Evolutionary conservation across 768 basidiomycete genomes (phyloP), one percentile per base, ranked within the genome.

Genomic region (Vishniacozyma victoriae): DNA sequence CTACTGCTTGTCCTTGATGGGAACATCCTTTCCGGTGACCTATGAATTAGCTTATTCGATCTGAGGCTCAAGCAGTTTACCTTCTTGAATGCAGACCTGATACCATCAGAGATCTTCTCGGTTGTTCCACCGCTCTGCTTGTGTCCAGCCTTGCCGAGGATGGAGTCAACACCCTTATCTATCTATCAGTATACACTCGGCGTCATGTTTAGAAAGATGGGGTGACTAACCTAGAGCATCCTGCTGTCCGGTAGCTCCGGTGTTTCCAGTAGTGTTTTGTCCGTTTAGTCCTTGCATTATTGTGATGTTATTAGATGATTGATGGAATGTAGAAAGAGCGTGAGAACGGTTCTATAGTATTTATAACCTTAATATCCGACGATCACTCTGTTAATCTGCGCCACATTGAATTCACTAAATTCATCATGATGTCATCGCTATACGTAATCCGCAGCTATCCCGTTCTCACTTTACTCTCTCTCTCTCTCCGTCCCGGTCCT

Each of bases 61-160:
- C 19, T 27, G 5, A 26, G 16, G 35, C n/a, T n/a, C n/a, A n/a
- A n/a, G n/a, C n/a, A 31, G 38, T 47, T 25, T 20, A 59, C 54
- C 58, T 60, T 60, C 44, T 60, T 55, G 51, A 60, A 52, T 14
- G 42, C 58, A 5, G 46, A 38, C 33, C 58, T 41, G 37, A 60
- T n/a, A 24, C 58, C 58, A 40, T 60, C 58, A 35, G 58, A 60
- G 58, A 60, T 60, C 48, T 60, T 60, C 48, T 60, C 58, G 19
- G 58, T 60, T 35, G 58, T 60, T 23, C 31, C 20, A 29, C 42
- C 52, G 31, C 14, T 29, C 38, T 58, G 57, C 15, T 42, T 41
- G 41, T 58, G 52, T 20, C 57, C 57, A 36, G 48, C 29, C 29
- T 54, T 20, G 19, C 41, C 53, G 24, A 54, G 52, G 24, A 27